A percentile compares a stretch with the other conserved stretches of the same genome.
Evolutionary conservation across 129 eudicot species (phyloP).

Genomic region (Saussurea involucrata): DNA sequence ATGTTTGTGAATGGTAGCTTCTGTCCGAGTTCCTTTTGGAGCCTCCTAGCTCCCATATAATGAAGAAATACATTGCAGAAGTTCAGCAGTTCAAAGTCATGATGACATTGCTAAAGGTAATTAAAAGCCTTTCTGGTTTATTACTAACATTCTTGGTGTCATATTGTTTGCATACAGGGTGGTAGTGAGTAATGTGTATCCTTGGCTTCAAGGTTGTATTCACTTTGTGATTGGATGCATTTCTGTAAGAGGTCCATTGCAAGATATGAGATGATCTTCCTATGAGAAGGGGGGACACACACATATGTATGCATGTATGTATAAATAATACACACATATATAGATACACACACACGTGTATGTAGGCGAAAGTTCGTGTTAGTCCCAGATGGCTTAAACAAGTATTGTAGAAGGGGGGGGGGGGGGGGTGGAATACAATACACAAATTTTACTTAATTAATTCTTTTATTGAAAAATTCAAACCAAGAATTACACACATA

Average conservation of each 20-base stretch:
- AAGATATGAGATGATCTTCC: neutral
- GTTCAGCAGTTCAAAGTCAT: slow-evolving; percentile 83
- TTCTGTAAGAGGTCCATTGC: neutral
- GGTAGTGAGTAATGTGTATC: neutral
- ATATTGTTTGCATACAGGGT: neutral
- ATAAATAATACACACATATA: neutral
- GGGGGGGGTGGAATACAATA: too few species aligned
- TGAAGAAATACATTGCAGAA: slow-evolving; percentile 88
- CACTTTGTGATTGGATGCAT: neutral
- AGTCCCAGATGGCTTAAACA: too few species aligned
- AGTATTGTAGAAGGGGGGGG: too few species aligned
- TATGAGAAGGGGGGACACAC: neutral
- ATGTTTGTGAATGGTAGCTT: slow-evolving; percentile 54
- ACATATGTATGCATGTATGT: too few species aligned
- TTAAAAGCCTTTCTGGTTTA: neutral
- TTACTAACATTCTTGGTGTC: neutral
- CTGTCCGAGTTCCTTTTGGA: slow-evolving; percentile 91
- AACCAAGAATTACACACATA: too few species aligned
- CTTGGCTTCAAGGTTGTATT: neutral
- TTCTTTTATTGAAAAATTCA: too few species aligned
- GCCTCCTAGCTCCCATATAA: slow-evolving; percentile 87
- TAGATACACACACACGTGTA: neutral
- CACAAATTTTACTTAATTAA: too few species aligned
- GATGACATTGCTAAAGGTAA: slow-evolving; percentile 92
- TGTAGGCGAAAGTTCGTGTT: too few species aligned